Conservation (phyloP, 2,329 filamentous ascomycete species). For the Ceratocystis cacaofunesta region DNA sequence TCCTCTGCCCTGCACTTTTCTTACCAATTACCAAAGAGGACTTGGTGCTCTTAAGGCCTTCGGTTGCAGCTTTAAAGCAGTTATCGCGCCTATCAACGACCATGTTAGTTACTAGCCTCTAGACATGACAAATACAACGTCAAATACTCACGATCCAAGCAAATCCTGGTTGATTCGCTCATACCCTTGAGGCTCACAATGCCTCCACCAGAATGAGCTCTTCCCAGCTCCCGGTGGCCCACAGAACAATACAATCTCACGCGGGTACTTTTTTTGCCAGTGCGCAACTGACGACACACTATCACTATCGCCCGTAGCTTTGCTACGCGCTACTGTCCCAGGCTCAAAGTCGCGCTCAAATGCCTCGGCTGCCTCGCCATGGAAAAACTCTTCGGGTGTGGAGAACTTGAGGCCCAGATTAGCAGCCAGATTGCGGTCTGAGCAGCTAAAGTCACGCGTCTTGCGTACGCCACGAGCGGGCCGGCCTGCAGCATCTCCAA, state of each 20-base stretch:
- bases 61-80: slow-evolving; percentile 56
- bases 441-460: slow-evolving; percentile 48
- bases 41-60: slow-evolving; percentile 43
- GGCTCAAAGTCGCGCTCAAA: slow-evolving; percentile 63
- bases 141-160: slow-evolving; percentile 46
- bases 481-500: slow-evolving; percentile 70
- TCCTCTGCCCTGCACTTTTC: slow-evolving; percentile 23
- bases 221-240: slow-evolving; percentile 85
- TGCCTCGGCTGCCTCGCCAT: slow-evolving; percentile 47
- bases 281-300: slow-evolving; percentile 21
- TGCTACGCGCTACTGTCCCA: slow-evolving; percentile 32
- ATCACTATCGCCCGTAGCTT: slow-evolving; percentile 18
- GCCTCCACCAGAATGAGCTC: slow-evolving; percentile 73
- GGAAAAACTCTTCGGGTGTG: slow-evolving; percentile 88
- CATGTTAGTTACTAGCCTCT: background rate
- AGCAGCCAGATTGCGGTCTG: slow-evolving; percentile 64
- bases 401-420: slow-evolving; percentile 69
- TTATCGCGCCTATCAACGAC: slow-evolving; percentile 34
- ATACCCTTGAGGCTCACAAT: slow-evolving; percentile 65
- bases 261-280: slow-evolving; percentile 45
- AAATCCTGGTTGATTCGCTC: slow-evolving; percentile 80
- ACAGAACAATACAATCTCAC: slow-evolving; percentile 72
- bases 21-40: slow-evolving; percentile 63
- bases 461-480: slow-evolving; percentile 26
- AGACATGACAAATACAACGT: background rate